Conservation (phyloP, 2,329 filamentous ascomycete species). For the Colletotrichum salicis region DNA sequence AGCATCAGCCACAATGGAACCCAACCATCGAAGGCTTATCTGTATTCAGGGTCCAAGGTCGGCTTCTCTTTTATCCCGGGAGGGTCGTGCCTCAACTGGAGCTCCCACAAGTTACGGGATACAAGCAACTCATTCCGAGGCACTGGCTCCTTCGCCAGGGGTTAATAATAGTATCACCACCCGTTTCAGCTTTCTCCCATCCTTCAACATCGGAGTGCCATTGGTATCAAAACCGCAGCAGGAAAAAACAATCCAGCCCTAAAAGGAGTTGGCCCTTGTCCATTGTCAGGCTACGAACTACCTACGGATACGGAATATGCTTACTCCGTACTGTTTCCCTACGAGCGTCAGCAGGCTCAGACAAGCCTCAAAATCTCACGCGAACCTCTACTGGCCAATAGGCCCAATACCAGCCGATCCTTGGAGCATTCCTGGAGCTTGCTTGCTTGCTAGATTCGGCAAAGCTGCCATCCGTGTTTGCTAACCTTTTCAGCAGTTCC, state of each 20-base stretch:
- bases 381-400: background rate
- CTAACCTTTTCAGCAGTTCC: background rate
- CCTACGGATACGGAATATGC: background rate
- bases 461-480: slow-evolving; percentile 12
- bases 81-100: background rate
- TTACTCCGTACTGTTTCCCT: background rate
- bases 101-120: background rate
- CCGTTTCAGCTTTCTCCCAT: slow-evolving; percentile 21
- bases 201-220: background rate
- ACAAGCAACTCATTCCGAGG: background rate
- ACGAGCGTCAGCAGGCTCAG: background rate
- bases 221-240: slow-evolving; percentile 1
- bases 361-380: slow-evolving; percentile 16
- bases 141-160: slow-evolving; percentile 17
- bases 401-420: background rate
- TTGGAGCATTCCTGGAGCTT: background rate
- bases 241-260: too few species aligned
- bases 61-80: slow-evolving; percentile 7
- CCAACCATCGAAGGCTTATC: background rate
- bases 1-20: slow-evolving; percentile 11
- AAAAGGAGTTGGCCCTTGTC: background rate
- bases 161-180: slow-evolving; percentile 20
- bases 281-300: background rate
- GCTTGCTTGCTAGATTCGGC: background rate
- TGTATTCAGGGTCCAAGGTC: background rate